phyloP scores from a whole-genome alignment of 257 asterid genomes.

The Mentha longifolia region DNA sequence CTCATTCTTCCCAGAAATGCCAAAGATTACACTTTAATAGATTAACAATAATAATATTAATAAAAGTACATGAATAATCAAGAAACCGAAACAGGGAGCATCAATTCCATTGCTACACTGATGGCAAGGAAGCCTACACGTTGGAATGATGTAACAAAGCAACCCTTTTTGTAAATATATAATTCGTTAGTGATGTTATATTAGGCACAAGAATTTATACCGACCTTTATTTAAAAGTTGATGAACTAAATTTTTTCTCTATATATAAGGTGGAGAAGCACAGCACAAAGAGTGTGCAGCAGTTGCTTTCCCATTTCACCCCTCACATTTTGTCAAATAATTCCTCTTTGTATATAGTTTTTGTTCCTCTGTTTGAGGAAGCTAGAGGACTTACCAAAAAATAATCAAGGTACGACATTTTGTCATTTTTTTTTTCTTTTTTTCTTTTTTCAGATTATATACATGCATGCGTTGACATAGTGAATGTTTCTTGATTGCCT shows the following conservation, averaged over 20 bases:
- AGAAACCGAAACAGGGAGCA: conserved; percentile 37
- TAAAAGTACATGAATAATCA: neutral
- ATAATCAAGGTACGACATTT: conserved; percentile 39
- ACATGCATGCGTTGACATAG: conserved; percentile 31
- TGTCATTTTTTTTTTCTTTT: no score
- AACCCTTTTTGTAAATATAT: conserved; percentile 20
- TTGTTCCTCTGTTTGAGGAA: conserved; percentile 42
- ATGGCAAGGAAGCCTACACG: conserved; percentile 52
- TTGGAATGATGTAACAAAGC: neutral
- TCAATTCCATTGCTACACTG: conserved; percentile 36
- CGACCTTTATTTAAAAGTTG: neutral
- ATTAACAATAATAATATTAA: conserved; percentile 18
- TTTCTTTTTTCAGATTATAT: no score
- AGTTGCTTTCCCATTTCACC: conserved; percentile 49
- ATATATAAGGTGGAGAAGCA: conserved; percentile 43
- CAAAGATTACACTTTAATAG: conserved; percentile 25
- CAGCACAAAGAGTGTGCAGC: conserved; percentile 46
- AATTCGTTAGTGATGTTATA: conserved; percentile 4
- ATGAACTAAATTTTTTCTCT: conserved; percentile 28
- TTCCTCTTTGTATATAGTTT: conserved; percentile 47
- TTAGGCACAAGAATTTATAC: conserved; percentile 18
- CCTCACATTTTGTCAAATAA: conserved; percentile 40
- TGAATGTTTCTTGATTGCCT: conserved; percentile 22
- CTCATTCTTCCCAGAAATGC: conserved; percentile 24
- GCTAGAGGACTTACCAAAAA: conserved; percentile 34